Conservation (phyloP, 2,329 filamentous ascomycete genomes). For the Neospermospora avenae region DNA sequence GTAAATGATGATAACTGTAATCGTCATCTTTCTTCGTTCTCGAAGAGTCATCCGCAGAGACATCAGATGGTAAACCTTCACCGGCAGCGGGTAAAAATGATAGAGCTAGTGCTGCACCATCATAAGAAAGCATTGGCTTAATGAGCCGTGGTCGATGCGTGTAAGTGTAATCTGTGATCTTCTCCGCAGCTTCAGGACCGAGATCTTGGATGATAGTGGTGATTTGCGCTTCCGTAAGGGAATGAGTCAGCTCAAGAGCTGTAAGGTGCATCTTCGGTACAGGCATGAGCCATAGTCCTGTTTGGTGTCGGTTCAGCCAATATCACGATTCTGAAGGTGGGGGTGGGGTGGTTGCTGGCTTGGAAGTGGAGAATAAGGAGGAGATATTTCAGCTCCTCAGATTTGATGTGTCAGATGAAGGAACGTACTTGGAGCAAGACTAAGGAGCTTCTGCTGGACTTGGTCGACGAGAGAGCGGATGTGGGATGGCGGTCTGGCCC, state of each 20-base stretch:
- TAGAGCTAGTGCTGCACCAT: conserved; percentile 79
- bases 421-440: conserved; percentile 63
- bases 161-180: conserved; percentile 64
- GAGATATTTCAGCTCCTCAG: background rate
- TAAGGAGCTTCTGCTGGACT: conserved; percentile 64
- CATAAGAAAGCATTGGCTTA: conserved; percentile 79
- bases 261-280: conserved; percentile 77
- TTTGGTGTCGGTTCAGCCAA: conserved; percentile 7
- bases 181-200: conserved; percentile 47
- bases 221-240: conserved; percentile 67
- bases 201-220: conserved; percentile 57
- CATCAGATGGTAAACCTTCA: conserved; percentile 43
- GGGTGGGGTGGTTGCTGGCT: background rate
- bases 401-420: background rate
- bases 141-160: conserved; percentile 70
- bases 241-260: conserved; percentile 79
- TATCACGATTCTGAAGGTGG: background rate
- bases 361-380: background rate
- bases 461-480: conserved; percentile 64
- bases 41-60: conserved; percentile 14
- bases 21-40: conserved; percentile 49
- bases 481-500: conserved; percentile 76
- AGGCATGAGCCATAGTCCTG: conserved; percentile 87
- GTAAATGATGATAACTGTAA: conserved; percentile 89
- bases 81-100: conserved; percentile 80